These are phyloP conservation scores for Plantago major DNA, from an alignment of 257 asterid genomes.

Conservation along the genomic window DNA sequence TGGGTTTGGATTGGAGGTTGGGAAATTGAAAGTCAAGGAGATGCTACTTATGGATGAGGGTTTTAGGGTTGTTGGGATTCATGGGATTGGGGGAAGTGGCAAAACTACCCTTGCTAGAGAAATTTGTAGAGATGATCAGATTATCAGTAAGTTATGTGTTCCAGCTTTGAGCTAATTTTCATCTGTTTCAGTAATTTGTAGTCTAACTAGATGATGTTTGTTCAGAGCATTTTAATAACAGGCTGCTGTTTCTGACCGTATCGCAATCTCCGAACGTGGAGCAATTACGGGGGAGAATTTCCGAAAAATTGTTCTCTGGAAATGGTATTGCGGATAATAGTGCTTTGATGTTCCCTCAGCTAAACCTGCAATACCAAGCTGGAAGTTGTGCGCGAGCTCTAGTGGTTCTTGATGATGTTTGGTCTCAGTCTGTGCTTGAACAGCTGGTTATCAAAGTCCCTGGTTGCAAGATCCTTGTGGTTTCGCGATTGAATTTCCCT, in stretches of 20 bases:
- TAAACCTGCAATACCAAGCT: slow-evolving; percentile 25
- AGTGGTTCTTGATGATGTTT: slow-evolving; percentile 78
- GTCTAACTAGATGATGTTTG: neutral
- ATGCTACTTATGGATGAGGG: slow-evolving; percentile 45
- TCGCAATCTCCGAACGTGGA: slow-evolving; percentile 92
- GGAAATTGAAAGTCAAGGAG: slow-evolving; percentile 66
- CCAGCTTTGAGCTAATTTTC: too few species aligned
- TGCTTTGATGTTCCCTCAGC: slow-evolving; percentile 31
- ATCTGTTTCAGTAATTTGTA: too few species aligned
- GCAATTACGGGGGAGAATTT: slow-evolving; percentile 52
- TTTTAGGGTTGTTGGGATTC: slow-evolving; percentile 48
- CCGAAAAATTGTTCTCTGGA: slow-evolving; percentile 55
- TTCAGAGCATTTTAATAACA: slow-evolving; percentile 63
- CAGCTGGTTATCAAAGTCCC: slow-evolving; percentile 52
- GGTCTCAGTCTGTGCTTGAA: slow-evolving; percentile 72
- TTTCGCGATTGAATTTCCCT: slow-evolving; percentile 71
- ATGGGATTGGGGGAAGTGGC: slow-evolving; percentile 89
- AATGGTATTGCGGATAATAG: slow-evolving; percentile 11
- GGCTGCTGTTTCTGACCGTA: slow-evolving; percentile 65
- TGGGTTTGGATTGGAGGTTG: slow-evolving; percentile 69
- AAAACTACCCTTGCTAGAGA: slow-evolving; percentile 93
- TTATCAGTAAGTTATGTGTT: slow-evolving; percentile 49
- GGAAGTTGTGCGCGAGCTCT: slow-evolving; percentile 34
- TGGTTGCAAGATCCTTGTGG: slow-evolving; percentile 74
- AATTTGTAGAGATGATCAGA: slow-evolving; percentile 61